A percentile compares a stretch with the other conserved stretches of the same genome.
phyloP scores from a whole-genome alignment of 305 asterid genomes.

The Fraxinus nigra region DNA sequence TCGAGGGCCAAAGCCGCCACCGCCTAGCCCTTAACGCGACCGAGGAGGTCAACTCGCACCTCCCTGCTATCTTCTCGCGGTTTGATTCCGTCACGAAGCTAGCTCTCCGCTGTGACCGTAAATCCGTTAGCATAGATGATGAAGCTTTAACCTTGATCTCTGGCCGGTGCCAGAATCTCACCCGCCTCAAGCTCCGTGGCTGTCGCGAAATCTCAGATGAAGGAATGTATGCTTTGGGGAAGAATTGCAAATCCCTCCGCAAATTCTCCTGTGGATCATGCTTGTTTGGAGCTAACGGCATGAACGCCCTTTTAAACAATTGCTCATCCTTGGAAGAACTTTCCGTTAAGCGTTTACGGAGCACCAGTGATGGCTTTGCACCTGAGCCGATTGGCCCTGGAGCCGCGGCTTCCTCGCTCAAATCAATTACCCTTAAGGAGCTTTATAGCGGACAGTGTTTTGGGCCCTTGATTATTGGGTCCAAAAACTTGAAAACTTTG shows the following conservation, averaged over 20 bases:
- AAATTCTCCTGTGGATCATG: slow-evolving; percentile 61
- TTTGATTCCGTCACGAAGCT: slow-evolving; percentile 55
- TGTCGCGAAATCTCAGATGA: slow-evolving; percentile 61
- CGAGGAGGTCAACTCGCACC: slow-evolving; percentile 31
- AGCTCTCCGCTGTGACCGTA: slow-evolving; percentile 57
- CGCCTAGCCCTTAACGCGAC: slow-evolving; percentile 51
- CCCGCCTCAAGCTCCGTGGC: slow-evolving; percentile 57
- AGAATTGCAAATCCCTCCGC: slow-evolving; percentile 47
- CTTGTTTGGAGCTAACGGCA: slow-evolving; percentile 60
- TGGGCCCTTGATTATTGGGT: slow-evolving; percentile 45
- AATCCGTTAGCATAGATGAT: slow-evolving; percentile 46
- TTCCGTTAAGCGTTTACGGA: slow-evolving; percentile 52
- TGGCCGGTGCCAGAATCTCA: slow-evolving; percentile 43
- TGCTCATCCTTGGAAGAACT: slow-evolving; percentile 53
- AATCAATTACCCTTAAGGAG: slow-evolving; percentile 53
- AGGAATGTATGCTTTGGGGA: slow-evolving; percentile 54
- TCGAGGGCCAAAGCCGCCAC: slow-evolving; percentile 62
- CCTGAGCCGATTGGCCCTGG: slow-evolving; percentile 59
- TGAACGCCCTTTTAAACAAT: slow-evolving; percentile 53
- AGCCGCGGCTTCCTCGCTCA: slow-evolving; percentile 37
- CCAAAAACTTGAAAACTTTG: slow-evolving; percentile 44
- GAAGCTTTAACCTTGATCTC: slow-evolving; percentile 44
- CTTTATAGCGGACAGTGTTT: slow-evolving; percentile 57
- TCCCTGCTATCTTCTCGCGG: slow-evolving; percentile 45
- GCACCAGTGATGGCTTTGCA: slow-evolving; percentile 44